Conservation (phyloP, 257 asterid species). For the Solanum lycopersicoides region DNA sequence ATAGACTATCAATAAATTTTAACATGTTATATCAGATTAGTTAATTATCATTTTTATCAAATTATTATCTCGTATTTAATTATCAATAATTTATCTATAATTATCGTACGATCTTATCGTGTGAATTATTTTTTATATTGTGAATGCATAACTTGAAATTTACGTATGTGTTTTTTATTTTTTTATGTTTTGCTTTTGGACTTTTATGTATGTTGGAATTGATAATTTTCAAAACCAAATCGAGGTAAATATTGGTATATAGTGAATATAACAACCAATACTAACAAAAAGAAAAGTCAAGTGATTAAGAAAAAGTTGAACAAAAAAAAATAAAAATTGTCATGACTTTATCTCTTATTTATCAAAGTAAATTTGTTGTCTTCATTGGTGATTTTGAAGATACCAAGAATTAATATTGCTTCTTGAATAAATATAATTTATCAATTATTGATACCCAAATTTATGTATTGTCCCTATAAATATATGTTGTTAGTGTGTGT, state of each 20-base stretch:
- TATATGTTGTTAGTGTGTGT: neutral
- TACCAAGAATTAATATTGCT: neutral
- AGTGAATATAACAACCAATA: neutral
- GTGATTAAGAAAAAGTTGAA: neutral
- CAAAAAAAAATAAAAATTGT: neutral
- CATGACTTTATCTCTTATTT: neutral
- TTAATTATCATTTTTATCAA: neutral
- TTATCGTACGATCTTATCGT: neutral
- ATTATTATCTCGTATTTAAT: neutral
- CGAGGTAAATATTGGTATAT: neutral
- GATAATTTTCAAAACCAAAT: neutral
- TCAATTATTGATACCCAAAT: neutral
- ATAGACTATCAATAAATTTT: neutral
- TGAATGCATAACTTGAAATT: neutral
- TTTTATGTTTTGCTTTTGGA: neutral
- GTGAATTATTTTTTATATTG: neutral
- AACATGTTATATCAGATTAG: neutral
- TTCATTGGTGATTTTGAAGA: neutral
- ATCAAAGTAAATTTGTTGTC: neutral
- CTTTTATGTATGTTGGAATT: neutral
- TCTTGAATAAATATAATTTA: neutral
- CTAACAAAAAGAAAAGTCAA: neutral
- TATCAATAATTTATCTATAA: neutral
- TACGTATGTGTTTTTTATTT: neutral
- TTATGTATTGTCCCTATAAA: neutral